Evolutionary conservation across 2,329 filamentous ascomycete species (phyloP).

Genomic region (Colletotrichum phormii): DNA sequence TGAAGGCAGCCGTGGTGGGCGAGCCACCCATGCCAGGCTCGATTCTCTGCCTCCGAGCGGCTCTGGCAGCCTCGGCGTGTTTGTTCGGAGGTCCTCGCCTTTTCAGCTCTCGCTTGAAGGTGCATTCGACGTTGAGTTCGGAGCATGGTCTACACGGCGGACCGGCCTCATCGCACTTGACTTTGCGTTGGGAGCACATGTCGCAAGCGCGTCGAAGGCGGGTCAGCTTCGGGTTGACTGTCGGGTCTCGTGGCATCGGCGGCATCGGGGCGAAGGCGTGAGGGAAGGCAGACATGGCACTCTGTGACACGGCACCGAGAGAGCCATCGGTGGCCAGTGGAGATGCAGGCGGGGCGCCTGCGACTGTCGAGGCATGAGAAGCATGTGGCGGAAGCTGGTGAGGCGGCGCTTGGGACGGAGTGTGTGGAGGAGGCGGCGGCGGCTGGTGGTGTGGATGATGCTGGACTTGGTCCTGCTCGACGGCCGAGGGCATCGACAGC

Average conservation of each 20-base stretch:
- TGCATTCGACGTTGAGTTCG: conserved; percentile 69
- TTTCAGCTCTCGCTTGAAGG: conserved; percentile 67
- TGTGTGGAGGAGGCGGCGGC: conserved; percentile 20
- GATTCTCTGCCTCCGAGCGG: conserved; percentile 60
- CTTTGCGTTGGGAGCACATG: conserved; percentile 71
- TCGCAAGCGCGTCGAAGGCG: conserved; percentile 70
- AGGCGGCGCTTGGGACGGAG: conserved; percentile 19
- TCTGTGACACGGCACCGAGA: conserved; percentile 6
- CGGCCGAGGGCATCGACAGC: neutral
- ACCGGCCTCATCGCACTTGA: conserved; percentile 69
- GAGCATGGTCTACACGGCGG: conserved; percentile 68
- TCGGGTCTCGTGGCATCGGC: conserved; percentile 48
- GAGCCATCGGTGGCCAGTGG: conserved; percentile 1
- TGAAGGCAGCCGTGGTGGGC: conserved; percentile 2
- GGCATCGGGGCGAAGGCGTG: conserved; percentile 21
- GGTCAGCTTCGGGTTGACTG: conserved; percentile 63
- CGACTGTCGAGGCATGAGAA: neutral
- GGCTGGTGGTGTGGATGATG: conserved; percentile 32
- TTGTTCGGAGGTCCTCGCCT: conserved; percentile 70
- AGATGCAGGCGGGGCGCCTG: neutral
- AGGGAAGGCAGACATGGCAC: conserved; percentile 11
- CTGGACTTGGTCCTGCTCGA: conserved; percentile 14
- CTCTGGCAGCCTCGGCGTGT: conserved; percentile 66
- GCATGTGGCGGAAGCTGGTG: conserved; percentile 34
- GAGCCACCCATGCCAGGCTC: conserved; percentile 43